Percentiles rank a stretch among this genome's conserved stretches.
These are phyloP conservation scores for Penicillium brevicompactum DNA, from an alignment of 2,329 filamentous ascomycete species.

Conservation along the genomic window DNA sequence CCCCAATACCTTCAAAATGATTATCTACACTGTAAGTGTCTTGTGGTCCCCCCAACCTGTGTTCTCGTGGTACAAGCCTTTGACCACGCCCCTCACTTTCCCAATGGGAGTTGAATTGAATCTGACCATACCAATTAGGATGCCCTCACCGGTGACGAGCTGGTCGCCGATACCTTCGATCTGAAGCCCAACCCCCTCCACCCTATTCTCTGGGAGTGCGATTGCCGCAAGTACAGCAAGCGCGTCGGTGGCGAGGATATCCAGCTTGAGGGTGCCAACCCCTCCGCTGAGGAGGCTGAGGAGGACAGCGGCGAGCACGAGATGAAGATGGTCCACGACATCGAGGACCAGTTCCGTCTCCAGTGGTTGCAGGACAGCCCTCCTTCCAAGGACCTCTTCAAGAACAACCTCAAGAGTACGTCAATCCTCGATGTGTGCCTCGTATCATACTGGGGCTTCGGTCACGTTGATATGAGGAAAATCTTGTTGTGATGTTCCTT, in stretches of 20 bases:
- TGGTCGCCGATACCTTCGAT: constrained; percentile 93
- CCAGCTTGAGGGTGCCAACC: constrained; percentile 76
- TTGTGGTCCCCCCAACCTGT: not conserved
- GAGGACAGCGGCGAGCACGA: constrained; percentile 74
- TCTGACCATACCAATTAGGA: constrained; percentile 61
- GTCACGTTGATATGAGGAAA: no score
- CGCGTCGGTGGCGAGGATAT: constrained; percentile 67
- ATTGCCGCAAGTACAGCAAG: constrained; percentile 87
- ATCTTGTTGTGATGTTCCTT: not conserved
- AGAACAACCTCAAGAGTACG: constrained; percentile 81
- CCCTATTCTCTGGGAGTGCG: constrained; percentile 81
- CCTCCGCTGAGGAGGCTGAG: constrained; percentile 82
- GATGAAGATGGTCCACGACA: constrained; percentile 76
- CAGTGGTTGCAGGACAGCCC: constrained; percentile 56
- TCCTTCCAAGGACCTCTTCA: constrained; percentile 79
- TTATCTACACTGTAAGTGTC: constrained; percentile 68
- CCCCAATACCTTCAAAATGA: constrained; percentile 60
- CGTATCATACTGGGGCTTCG: not conserved
- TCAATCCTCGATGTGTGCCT: not conserved
- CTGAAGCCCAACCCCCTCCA: constrained; percentile 65
- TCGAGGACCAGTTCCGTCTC: constrained; percentile 89
- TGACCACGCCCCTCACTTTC: not conserved
- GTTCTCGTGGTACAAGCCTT: not conserved
- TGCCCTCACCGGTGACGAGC: constrained; percentile 84
- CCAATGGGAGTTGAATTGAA: constrained; percentile 3